Evolutionary conservation across 2,329 filamentous ascomycete species (phyloP).

Genomic region (Botrytis fabae): DNA sequence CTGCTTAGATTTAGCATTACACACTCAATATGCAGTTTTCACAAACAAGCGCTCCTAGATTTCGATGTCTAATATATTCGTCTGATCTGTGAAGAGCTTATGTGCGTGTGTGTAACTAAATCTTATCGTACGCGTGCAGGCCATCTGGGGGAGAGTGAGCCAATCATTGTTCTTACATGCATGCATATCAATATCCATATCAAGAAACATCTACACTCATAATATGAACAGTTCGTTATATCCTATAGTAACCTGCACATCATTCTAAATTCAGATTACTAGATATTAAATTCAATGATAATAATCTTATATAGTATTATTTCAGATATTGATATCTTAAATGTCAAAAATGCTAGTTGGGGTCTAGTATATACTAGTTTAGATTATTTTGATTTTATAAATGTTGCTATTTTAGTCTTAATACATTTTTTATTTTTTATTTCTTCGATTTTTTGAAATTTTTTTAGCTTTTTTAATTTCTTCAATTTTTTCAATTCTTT

Average conservation of each 20-base stretch:
- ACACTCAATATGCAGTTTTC: not conserved
- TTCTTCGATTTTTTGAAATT: too few relatives aligned
- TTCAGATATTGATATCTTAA: too few relatives aligned
- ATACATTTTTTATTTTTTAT: too few relatives aligned
- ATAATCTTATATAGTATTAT: too few relatives aligned
- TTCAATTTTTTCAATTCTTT: too few relatives aligned
- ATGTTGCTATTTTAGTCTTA: too few relatives aligned
- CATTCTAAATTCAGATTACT: not conserved
- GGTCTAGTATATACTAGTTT: too few relatives aligned
- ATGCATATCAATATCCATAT: not conserved
- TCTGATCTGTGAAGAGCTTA: not conserved
- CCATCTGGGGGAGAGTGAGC: not conserved
- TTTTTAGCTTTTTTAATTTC: too few relatives aligned
- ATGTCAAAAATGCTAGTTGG: too few relatives aligned
- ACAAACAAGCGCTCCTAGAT: not conserved
- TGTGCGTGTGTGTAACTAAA: not conserved
- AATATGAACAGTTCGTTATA: not conserved
- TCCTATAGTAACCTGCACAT: not conserved
- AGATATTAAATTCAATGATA: too few relatives aligned
- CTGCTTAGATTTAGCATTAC: not conserved
- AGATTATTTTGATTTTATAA: too few relatives aligned
- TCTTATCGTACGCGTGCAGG: not conserved
- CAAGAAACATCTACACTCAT: not conserved
- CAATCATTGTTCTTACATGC: not conserved
- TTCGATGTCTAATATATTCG: not conserved